Conservation (phyloP, 768 basidiomycete genomes). For the Gloeostereum incarnatum region DNA sequence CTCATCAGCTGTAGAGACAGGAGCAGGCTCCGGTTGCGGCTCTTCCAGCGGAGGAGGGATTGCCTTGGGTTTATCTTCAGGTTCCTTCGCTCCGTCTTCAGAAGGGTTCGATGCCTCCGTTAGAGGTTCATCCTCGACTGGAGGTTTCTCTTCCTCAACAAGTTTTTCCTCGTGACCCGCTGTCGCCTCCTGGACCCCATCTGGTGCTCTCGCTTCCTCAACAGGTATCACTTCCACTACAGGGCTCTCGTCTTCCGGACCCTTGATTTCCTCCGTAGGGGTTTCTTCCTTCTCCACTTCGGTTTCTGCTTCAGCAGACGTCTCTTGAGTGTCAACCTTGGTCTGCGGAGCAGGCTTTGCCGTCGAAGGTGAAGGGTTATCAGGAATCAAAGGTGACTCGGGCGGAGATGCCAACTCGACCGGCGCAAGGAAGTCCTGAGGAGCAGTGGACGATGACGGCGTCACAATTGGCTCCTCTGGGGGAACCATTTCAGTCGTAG, state of each 20-base stretch:
- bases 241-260: not conserved
- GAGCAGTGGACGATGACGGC: constrained; percentile 2
- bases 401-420: not conserved
- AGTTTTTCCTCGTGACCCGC: too few species aligned
- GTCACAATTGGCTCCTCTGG: not conserved
- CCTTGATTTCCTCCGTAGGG: not conserved
- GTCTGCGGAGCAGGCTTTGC: not conserved
- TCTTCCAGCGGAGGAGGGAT: too few species aligned
- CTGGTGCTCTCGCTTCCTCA: too few species aligned
- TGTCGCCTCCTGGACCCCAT: too few species aligned
- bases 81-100: too few species aligned
- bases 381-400: not conserved
- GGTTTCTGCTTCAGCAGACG: not conserved
- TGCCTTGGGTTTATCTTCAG: too few species aligned
- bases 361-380: not conserved
- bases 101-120: too few species aligned
- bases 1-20: not conserved
- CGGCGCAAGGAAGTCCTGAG: not conserved
- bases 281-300: not conserved
- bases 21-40: not conserved
- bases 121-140: too few species aligned
- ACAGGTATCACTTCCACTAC: too few species aligned
- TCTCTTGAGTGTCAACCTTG: not conserved
- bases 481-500: not conserved
- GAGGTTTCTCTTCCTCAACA: too few species aligned